phyloP scores from a whole-genome alignment of 2,329 filamentous ascomycete genomes.

The Claviceps cyperi region DNA sequence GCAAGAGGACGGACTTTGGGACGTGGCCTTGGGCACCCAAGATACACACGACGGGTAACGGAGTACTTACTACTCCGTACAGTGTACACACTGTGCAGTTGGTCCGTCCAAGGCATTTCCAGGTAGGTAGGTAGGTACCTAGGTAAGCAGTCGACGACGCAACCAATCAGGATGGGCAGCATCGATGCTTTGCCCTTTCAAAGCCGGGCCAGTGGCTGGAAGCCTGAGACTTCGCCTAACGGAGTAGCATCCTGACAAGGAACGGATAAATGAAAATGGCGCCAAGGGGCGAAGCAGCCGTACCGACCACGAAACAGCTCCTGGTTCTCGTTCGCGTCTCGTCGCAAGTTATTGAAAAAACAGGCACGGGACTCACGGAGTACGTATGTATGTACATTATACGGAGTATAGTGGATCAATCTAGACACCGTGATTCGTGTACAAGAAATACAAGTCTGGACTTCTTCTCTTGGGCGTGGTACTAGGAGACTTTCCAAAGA shows the following conservation, averaged over 20 bases:
- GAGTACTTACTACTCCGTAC: too few relatives aligned
- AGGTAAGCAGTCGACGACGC: too few relatives aligned
- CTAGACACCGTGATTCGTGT: too few relatives aligned
- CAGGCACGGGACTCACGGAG: too few relatives aligned
- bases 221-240: background rate
- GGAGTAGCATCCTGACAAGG: background rate
- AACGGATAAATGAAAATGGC: background rate
- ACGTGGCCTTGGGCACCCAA: background rate
- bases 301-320: background rate
- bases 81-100: background rate
- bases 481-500: too few relatives aligned
- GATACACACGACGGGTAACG: background rate
- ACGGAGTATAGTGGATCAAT: too few relatives aligned
- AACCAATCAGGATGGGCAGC: too few relatives aligned
- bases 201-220: too few relatives aligned
- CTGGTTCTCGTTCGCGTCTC: background rate
- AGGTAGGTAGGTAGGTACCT: background rate
- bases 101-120: background rate
- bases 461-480: background rate
- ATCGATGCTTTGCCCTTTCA: too few relatives aligned
- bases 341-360: background rate
- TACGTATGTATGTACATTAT: too few relatives aligned
- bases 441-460: background rate
- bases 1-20: conserved; percentile 1
- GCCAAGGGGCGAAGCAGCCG: background rate